Evolutionary conservation across 2,329 filamentous ascomycete species (phyloP).

Genomic region (Fusarium udum): DNA sequence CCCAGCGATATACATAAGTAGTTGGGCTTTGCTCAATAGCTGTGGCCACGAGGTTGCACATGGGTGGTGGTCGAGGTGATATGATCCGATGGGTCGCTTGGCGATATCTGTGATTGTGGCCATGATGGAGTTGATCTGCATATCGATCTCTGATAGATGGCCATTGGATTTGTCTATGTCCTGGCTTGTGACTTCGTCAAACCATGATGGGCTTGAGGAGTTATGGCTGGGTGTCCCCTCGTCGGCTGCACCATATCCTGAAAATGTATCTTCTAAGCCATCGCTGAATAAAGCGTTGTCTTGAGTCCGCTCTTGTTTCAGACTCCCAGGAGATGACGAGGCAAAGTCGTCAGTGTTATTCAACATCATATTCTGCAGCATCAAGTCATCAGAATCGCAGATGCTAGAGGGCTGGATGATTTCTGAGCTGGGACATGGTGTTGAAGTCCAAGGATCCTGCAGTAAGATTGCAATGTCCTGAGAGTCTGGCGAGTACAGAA

Average conservation of each 20-base stretch:
- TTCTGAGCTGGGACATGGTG: not conserved
- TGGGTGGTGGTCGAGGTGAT: not conserved
- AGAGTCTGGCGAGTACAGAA: fast-evolving
- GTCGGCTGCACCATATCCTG: not conserved
- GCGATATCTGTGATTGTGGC: not conserved
- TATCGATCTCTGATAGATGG: not conserved
- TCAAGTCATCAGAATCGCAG: not conserved
- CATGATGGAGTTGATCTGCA: not conserved
- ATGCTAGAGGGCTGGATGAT: fast-evolving
- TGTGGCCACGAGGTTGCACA: not conserved
- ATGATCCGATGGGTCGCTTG: not conserved
- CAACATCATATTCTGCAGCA: not conserved
- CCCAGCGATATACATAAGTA: not conserved
- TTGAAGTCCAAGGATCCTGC: not conserved
- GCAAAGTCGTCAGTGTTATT: fast-evolving
- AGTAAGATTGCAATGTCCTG: not conserved
- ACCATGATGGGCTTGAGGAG: fast-evolving
- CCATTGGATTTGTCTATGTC: fast-evolving
- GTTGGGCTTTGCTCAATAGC: not conserved
- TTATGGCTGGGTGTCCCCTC: fast-evolving
- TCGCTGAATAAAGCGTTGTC: fast-evolving
- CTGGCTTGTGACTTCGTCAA: fast-evolving
- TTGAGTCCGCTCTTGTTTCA: not conserved
- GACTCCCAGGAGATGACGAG: fast-evolving
- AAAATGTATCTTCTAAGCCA: fast-evolving